phyloP scores from a whole-genome alignment of 768 basidiomycete genomes.

The Hortiboletus campestris region DNA sequence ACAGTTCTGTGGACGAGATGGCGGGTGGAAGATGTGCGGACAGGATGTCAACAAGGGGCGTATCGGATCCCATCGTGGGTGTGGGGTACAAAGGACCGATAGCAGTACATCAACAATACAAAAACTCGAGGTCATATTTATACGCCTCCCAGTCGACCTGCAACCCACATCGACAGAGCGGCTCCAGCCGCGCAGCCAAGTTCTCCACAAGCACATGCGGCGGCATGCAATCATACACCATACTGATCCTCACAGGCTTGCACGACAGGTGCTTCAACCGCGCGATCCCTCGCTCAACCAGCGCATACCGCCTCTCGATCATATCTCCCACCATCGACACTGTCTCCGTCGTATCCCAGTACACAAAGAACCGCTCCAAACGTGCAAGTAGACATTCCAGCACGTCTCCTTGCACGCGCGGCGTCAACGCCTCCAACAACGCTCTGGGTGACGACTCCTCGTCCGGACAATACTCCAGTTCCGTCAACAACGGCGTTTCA shows the following conservation, averaged over 20 bases:
- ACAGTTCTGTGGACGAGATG: constrained; percentile 5
- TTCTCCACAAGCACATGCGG: constrained; percentile 13
- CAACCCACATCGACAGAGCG: constrained; percentile 18
- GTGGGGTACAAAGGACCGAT: not conserved
- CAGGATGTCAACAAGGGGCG: constrained; percentile 28
- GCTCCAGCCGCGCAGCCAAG: constrained; percentile 18
- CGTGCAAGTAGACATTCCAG: constrained; percentile 17
- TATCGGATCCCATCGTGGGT: constrained; percentile 13
- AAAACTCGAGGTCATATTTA: constrained; percentile 7
- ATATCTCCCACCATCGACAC: constrained; percentile 25
- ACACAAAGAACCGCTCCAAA: constrained; percentile 19
- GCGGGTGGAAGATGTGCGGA: constrained; percentile 18
- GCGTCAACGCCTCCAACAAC: constrained; percentile 24
- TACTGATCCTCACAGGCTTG: constrained; percentile 15
- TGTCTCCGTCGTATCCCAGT: constrained; percentile 28
- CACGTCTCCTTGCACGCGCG: constrained; percentile 4
- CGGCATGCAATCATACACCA: constrained; percentile 14
- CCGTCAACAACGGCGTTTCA: constrained; percentile 18
- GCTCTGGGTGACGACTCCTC: constrained; percentile 18
- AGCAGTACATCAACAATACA: constrained; percentile 8
- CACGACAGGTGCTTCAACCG: constrained; percentile 20
- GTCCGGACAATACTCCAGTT: constrained; percentile 25
- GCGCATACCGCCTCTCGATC: constrained; percentile 22
- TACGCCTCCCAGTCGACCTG: constrained; percentile 23
- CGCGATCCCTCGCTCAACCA: constrained; percentile 9